Conservation (phyloP, 768 basidiomycete genomes). For the Leccinellum rugosiceps region DNA sequence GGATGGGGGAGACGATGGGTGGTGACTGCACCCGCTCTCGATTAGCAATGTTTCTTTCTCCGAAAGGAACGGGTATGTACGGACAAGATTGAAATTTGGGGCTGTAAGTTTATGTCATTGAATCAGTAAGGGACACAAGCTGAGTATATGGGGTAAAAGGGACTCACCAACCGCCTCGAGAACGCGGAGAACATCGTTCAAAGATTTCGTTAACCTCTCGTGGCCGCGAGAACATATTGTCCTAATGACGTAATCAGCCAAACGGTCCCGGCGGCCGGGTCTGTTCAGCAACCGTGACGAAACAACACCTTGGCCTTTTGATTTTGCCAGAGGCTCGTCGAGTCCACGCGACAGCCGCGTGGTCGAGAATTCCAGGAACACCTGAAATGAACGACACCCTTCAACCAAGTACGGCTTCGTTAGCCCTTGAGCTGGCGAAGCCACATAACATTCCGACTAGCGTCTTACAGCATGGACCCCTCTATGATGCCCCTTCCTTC, state of each 20-base stretch:
- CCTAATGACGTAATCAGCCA: slow-evolving; percentile 8
- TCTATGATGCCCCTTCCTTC: background rate
- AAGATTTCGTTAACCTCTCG: background rate
- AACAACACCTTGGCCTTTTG: background rate
- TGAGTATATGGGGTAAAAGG: slow-evolving; percentile 10
- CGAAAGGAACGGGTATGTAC: slow-evolving; percentile 20
- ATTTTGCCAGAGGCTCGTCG: background rate
- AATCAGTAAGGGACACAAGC: background rate
- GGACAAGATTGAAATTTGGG: slow-evolving; percentile 68
- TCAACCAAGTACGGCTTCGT: background rate
- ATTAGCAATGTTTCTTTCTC: slow-evolving; percentile 4
- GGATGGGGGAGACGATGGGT: slow-evolving; percentile 63
- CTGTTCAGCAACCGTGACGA: background rate
- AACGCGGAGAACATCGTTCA: slow-evolving; percentile 32
- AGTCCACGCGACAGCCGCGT: slow-evolving; percentile 12
- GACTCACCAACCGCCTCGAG: slow-evolving; percentile 31
- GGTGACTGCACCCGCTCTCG: slow-evolving; percentile 45
- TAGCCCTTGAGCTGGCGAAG: background rate
- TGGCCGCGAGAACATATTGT: background rate
- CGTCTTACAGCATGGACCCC: background rate
- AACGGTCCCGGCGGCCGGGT: background rate
- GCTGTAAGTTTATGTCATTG: slow-evolving; percentile 28
- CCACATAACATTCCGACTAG: background rate
- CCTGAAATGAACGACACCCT: background rate
- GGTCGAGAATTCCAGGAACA: background rate